Evolutionary conservation across 192 early-diverging fungal species (phyloP), one percentile per base, ranked within the genome.

Genomic region (Martensiomyces pterosporus): DNA sequence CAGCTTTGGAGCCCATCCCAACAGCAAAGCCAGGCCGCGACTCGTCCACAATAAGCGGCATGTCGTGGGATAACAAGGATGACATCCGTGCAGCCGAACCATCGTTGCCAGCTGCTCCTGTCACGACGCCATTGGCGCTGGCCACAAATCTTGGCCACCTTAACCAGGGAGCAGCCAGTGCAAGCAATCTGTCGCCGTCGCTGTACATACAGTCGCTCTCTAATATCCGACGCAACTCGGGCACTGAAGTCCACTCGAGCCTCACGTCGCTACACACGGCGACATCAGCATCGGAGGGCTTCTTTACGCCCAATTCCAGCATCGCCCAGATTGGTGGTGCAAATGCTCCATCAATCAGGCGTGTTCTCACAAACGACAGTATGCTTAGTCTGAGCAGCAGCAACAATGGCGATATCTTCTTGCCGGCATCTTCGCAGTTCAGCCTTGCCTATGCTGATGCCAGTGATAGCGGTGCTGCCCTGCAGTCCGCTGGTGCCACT

Each of bases 251-350:
- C 5, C 62, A 54, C 48, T 32, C 46, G 14, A 69, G 66, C 27
- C 27, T 60, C 15, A 25, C 54, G 10, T 69, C 66, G 3, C 24
- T 69, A 13, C 47, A 62, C 49, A 47, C 60, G 1, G 25, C 21
- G 35, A 40, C n/a, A n/a, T n/a, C 23, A 24, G 36, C 34, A 33
- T 39, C 9, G 40, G 69, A 72, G 10, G 43, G 49, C 1, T 73
- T 66, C 43, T 73, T 49, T n/a, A 73, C 69, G 12, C 69, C 69
- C 13, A 58, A 66, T n/a, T 32, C 63, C 15, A 73, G 63, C 41
- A n/a, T 66, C 26, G 63, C 69, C 9, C 53, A 73, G 39, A 45
- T 72, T 12, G 12, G 12, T 12, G 12, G 5, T 12, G 12, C 12
- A 12, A 12, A 32, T 12, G 29, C 6, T 32, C 29, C 29, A 12